Evolutionary conservation across 306 rosid genomes (phyloP), one percentile per base, ranked within the genome.

Genomic region (Fragaria ananassa): DNA sequence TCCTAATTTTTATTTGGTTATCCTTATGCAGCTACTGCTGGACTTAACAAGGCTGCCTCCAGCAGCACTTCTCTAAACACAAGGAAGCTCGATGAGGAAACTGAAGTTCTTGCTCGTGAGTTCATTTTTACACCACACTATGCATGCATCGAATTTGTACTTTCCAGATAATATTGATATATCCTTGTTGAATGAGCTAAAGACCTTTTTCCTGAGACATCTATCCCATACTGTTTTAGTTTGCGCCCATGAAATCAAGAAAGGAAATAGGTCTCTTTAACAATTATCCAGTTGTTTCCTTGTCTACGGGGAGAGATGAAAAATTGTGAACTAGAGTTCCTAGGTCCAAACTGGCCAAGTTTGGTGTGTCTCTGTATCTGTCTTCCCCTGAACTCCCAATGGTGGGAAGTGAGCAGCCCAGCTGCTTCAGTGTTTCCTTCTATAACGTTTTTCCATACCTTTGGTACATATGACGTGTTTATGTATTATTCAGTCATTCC

Each of bases 51-150:
- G 78, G 87, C 98, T 57, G 98, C 98, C 10, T 87, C 93, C 8
- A 89, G 97, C 82, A 79, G 95, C 83, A 93, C 98, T 21, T 75
- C 95, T 37, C 71, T 93, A 81, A 93, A 93, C 81, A 91, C 98
- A 25, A 89, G 94, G 91, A 91, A 90, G 88, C 83, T 93, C 13
- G 98, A 93, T 76, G 97, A 93, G 2, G 97, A 93, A 83, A 88
- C 97, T 1, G 98, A 93, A 81, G 89, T 70, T 73, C 91, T 93
- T 62, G 65, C 93, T 71, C 96, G 98, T 93, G 71, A 88, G 97
- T 86, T 21, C 19, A 64, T 71, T 0, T 47, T 10, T 7, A 11
- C 41, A 21, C 50, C 41, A 17, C 2, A 21, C 45, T 74, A 31
- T 70, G 42, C 57, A n/a, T 64, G 2, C 13, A 44, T 14, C 23